Percentiles rank a stretch among this genome's conserved stretches.
Conservation (phyloP, 345 rosid genomes). For the Schrenkiella parvula region DNA sequence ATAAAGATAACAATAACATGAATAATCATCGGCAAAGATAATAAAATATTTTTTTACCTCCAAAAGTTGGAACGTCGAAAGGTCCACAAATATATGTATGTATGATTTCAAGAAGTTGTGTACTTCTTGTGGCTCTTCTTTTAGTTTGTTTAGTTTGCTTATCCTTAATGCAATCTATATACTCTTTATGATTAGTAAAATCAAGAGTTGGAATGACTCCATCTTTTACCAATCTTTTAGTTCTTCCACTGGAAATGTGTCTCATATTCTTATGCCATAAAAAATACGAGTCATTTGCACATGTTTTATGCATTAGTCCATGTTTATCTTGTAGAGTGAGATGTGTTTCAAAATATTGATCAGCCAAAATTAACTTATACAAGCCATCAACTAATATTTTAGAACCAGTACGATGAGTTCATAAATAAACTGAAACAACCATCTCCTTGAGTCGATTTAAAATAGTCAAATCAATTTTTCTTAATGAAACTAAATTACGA, state of each 20-base stretch:
- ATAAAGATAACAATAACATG: conserved; percentile 3
- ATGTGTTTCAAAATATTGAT: not conserved
- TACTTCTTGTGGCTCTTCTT: not conserved
- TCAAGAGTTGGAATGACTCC: not conserved
- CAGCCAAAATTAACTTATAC: not conserved
- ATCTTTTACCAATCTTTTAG: not conserved
- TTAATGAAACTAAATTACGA: not conserved
- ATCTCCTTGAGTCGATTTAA: not conserved
- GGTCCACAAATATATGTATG: not conserved
- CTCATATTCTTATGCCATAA: not conserved
- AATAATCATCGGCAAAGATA: not conserved
- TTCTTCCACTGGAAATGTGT: not conserved
- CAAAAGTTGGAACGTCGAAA: not conserved
- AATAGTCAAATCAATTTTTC: not conserved
- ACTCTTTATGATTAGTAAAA: not conserved
- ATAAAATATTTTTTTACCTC: not conserved
- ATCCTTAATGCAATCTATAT: not conserved
- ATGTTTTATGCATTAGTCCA: not conserved
- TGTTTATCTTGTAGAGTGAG: not conserved
- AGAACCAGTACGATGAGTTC: not conserved
- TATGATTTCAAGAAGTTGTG: not conserved
- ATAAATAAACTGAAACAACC: not conserved
- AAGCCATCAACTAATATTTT: not conserved
- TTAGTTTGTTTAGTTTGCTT: conserved; percentile 12
- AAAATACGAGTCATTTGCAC: not conserved